A percentile compares a stretch with the other conserved stretches of the same genome.
phyloP scores from a whole-genome alignment of 345 rosid species.

The Fremontodendron californicum region DNA sequence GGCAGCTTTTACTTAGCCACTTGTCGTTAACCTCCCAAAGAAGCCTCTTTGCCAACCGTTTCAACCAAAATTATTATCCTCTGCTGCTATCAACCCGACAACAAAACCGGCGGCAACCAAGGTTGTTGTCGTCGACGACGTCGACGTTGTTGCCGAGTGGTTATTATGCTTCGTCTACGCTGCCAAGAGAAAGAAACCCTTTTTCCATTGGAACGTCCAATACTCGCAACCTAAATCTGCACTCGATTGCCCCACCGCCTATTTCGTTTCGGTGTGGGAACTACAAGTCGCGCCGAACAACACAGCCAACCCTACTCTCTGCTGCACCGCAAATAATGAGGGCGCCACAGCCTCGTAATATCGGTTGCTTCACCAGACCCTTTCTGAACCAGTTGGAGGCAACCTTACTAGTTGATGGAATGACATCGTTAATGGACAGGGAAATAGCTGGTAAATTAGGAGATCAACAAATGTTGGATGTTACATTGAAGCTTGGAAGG shows the following conservation, averaged over 20 bases:
- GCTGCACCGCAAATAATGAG: background rate
- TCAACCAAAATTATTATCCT: background rate
- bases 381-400: slow-evolving; percentile 1
- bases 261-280: no score
- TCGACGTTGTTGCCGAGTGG: no score
- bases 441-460: background rate
- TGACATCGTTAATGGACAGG: background rate
- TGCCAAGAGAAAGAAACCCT: background rate
- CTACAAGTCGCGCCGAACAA: background rate
- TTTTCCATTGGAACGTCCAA: background rate
- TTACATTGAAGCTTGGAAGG: slow-evolving; percentile 5
- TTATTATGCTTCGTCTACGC: background rate
- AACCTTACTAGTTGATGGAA: background rate
- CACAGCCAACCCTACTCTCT: background rate
- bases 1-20: background rate
- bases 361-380: background rate
- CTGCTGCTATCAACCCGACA: no score
- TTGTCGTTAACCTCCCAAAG: background rate
- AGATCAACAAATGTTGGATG: background rate
- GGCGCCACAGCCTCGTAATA: background rate
- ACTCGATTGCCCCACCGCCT: background rate
- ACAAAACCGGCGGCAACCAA: background rate
- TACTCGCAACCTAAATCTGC: background rate
- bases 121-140: background rate
- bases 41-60: background rate